A percentile compares a stretch with the other conserved stretches of the same genome.
These are phyloP conservation scores for Myrica gale DNA, from an alignment of 306 rosid genomes.

Conservation along the genomic window DNA sequence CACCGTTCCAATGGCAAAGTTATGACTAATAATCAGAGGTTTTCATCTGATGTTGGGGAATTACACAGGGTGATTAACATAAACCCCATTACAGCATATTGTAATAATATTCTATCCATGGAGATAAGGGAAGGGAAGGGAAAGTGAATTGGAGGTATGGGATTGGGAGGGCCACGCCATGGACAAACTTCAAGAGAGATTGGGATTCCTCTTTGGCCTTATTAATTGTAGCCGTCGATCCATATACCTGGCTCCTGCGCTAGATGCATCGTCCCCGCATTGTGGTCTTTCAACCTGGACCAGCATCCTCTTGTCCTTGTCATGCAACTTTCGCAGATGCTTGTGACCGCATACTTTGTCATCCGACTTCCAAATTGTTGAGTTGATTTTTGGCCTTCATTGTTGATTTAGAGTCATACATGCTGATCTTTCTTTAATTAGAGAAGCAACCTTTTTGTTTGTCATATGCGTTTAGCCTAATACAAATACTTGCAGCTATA, in stretches of 20 bases:
- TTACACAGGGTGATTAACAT: too few species aligned
- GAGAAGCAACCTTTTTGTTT: neutral
- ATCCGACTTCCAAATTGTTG: neutral
- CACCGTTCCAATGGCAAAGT: too few species aligned
- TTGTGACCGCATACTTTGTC: neutral
- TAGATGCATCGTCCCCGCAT: conserved; percentile 19
- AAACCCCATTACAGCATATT: too few species aligned
- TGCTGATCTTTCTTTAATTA: neutral
- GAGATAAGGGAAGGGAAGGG: conserved; percentile 11
- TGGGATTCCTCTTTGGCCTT: conserved; percentile 19
- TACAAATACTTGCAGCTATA: neutral
- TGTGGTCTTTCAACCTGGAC: neutral
- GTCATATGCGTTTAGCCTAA: neutral
- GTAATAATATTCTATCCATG: neutral
- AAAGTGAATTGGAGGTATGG: neutral
- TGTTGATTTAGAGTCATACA: too few species aligned
- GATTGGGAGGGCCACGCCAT: neutral
- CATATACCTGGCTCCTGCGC: conserved; percentile 17
- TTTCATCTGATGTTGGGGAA: too few species aligned
- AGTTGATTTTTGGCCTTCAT: too few species aligned
- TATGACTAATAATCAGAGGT: too few species aligned
- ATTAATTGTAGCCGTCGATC: conserved; percentile 23
- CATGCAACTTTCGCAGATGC: neutral
- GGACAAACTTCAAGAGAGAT: neutral
- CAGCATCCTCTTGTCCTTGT: neutral